Evolutionary conservation across 2,329 filamentous ascomycete genomes (phyloP).

Genomic region (Penicillium sp.): DNA sequence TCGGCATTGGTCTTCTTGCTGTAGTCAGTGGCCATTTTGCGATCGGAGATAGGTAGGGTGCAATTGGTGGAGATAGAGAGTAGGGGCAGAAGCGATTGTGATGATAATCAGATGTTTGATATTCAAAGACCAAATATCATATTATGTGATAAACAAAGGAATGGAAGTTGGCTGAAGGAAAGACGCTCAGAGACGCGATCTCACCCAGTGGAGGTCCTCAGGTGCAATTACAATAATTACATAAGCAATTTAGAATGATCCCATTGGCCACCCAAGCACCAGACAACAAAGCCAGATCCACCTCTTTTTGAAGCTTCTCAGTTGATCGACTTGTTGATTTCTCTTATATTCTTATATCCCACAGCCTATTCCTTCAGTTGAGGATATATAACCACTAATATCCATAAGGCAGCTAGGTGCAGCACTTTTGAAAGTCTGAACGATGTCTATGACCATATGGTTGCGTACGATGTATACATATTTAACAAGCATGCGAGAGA

Average conservation of each 20-base stretch:
- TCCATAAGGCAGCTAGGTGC: too few species aligned
- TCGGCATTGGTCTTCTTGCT: conserved; percentile 51
- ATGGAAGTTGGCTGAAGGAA: background rate
- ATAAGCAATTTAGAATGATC: background rate
- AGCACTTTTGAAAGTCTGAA: too few species aligned
- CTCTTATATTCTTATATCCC: too few species aligned
- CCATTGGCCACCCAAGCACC: background rate
- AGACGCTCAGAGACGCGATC: background rate
- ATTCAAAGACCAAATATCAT: background rate
- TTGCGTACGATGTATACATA: background rate
- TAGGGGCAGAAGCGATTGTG: background rate
- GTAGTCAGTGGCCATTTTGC: conserved; percentile 45
- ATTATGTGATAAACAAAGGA: conserved; percentile 1
- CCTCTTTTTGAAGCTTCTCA: background rate
- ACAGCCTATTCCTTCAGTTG: too few species aligned
- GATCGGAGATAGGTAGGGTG: background rate
- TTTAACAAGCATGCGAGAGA: background rate
- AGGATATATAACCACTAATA: too few species aligned
- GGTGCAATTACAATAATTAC: conserved; percentile 1
- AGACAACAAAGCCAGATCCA: background rate
- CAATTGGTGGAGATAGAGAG: background rate
- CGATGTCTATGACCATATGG: background rate
- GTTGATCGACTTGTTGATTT: too few species aligned
- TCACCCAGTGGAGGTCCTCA: background rate
- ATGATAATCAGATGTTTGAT: background rate